These are phyloP conservation scores for Flaveria floridana DNA, from an alignment of 140 eudicot species.

Conservation along the genomic window DNA sequence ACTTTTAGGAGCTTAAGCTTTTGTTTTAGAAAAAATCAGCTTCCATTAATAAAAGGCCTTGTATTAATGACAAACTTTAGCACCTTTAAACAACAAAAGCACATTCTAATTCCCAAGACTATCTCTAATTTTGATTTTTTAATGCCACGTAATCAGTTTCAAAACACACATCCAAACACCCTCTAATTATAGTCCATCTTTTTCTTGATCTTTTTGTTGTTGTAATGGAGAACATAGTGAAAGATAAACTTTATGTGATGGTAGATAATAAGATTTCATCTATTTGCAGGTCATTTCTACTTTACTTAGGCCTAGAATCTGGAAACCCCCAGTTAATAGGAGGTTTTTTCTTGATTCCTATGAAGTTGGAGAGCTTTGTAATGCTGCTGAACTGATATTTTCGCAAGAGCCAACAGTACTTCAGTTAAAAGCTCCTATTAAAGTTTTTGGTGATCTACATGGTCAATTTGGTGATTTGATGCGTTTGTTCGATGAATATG, in stretches of 20 bases:
- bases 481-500: conserved; percentile 97
- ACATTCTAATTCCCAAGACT: neutral
- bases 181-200: neutral
- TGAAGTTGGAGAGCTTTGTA: conserved; percentile 95
- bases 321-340: conserved; percentile 87
- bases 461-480: conserved; percentile 97
- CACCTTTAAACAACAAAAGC: neutral
- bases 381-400: conserved; percentile 93
- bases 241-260: neutral
- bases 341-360: conserved; percentile 85
- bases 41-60: neutral
- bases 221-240: neutral
- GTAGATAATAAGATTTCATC: neutral
- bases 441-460: conserved; percentile 97
- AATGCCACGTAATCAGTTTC: neutral
- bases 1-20: neutral
- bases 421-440: conserved; percentile 89
- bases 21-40: neutral
- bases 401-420: conserved; percentile 93
- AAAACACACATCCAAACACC: neutral
- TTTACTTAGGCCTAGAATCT: conserved; percentile 83
- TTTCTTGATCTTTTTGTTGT: neutral
- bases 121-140: neutral
- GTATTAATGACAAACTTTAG: neutral
- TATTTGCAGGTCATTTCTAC: conserved; percentile 69